A percentile compares a stretch with the other conserved stretches of the same genome.
Evolutionary conservation across 2,329 filamentous ascomycete species (phyloP).

Genomic region (Paraconiothyrium brasiliense): DNA sequence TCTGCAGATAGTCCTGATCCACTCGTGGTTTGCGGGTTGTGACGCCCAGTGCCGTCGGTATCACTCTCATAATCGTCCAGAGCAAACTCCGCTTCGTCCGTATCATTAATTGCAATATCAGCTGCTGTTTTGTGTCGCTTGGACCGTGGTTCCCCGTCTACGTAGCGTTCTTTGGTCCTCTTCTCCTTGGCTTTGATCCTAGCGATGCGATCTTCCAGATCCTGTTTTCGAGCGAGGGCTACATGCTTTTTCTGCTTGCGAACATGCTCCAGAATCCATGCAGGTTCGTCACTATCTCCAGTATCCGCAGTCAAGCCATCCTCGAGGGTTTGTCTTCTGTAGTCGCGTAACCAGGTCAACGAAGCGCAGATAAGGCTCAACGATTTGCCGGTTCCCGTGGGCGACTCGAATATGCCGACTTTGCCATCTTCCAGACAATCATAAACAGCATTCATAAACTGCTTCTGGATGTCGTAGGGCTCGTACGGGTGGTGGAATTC

Average conservation of each 20-base stretch:
- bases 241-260: slow-evolving; percentile 73
- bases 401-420: slow-evolving; percentile 89
- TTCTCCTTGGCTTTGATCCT: slow-evolving; percentile 69
- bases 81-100: slow-evolving; percentile 74
- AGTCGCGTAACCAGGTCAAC: slow-evolving; percentile 87
- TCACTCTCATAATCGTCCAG: slow-evolving; percentile 80
- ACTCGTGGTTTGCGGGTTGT: slow-evolving; percentile 33
- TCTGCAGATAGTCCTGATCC: slow-evolving; percentile 72
- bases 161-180: slow-evolving; percentile 64
- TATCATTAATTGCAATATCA: slow-evolving; percentile 20
- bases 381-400: slow-evolving; percentile 94
- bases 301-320: slow-evolving; percentile 59
- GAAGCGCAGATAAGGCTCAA: slow-evolving; percentile 89
- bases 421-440: slow-evolving; percentile 80
- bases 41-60: slow-evolving; percentile 52
- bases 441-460: slow-evolving; percentile 89
- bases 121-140: slow-evolving; percentile 53
- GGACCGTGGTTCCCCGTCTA: slow-evolving; percentile 57
- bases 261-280: slow-evolving; percentile 85
- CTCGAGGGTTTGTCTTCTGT: slow-evolving; percentile 72
- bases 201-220: slow-evolving; percentile 76
- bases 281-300: slow-evolving; percentile 73
- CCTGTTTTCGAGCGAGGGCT: slow-evolving; percentile 72
- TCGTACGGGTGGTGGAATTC: slow-evolving; percentile 88
- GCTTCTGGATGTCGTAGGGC: slow-evolving; percentile 85